phyloP scores from a whole-genome alignment of 73 alveolate species.

The Stentor coeruleus region DNA sequence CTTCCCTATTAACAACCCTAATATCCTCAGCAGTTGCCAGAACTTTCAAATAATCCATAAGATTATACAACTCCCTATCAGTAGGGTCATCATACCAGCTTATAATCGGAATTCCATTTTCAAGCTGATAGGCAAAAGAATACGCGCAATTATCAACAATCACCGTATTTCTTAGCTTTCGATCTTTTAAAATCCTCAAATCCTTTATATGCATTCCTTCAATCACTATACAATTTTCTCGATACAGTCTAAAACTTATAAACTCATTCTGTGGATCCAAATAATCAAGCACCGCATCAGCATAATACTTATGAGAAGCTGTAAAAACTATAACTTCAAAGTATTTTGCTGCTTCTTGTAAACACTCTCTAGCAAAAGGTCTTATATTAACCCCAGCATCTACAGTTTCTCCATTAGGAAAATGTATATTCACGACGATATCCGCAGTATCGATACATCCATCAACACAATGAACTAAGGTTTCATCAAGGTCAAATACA shows the following conservation, averaged over 20 bases:
- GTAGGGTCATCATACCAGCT: slow-evolving; percentile 65
- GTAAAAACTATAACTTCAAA: slow-evolving; percentile 69
- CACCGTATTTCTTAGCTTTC: slow-evolving; percentile 42
- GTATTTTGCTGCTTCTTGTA: slow-evolving; percentile 57
- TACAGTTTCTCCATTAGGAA: slow-evolving; percentile 7
- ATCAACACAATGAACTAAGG: slow-evolving; percentile 30
- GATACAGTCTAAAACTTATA: slow-evolving; percentile 63
- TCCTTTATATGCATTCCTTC: slow-evolving; percentile 44
- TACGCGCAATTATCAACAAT: slow-evolving; percentile 53
- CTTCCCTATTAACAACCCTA: background rate
- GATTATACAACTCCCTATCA: slow-evolving; percentile 54
- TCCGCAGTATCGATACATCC: background rate
- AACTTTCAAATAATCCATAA: slow-evolving; percentile 31
- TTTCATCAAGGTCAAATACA: slow-evolving; percentile 31
- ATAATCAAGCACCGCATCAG: slow-evolving; percentile 76
- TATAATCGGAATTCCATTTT: slow-evolving; percentile 75
- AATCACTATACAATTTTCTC: slow-evolving; percentile 64
- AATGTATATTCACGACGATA: background rate
- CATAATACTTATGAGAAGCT: slow-evolving; percentile 75
- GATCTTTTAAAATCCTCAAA: slow-evolving; percentile 38
- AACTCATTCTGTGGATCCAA: slow-evolving; percentile 68
- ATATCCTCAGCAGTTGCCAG: slow-evolving; percentile 27
- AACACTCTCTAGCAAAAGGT: slow-evolving; percentile 65
- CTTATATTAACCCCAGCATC: slow-evolving; percentile 67
- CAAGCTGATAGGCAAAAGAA: slow-evolving; percentile 68